phyloP scores from a whole-genome alignment of 179 eudicot genomes.

The Spergularia azorica region DNA sequence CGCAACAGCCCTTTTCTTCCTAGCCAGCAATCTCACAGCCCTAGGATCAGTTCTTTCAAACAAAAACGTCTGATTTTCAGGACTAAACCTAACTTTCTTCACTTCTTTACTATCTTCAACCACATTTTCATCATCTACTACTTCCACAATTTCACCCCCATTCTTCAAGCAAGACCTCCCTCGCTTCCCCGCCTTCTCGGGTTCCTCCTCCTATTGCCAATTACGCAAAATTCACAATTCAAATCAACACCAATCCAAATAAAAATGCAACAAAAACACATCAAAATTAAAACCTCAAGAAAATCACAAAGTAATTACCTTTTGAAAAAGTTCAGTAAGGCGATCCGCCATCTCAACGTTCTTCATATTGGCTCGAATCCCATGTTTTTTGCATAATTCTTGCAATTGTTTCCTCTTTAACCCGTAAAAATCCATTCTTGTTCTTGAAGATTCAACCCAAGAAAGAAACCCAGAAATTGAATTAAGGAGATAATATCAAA shows the following conservation, averaged over 20 bases:
- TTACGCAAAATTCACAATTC: neutral
- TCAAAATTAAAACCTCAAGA: neutral
- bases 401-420: slow-evolving; percentile 64
- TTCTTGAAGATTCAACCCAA: slow-evolving; percentile 9
- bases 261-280: neutral
- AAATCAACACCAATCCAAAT: neutral
- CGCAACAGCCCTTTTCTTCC: slow-evolving; percentile 36
- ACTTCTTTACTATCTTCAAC: slow-evolving; percentile 30
- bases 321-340: slow-evolving; percentile 39
- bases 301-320: slow-evolving; percentile 30
- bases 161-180: slow-evolving; percentile 47
- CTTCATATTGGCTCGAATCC: slow-evolving; percentile 60
- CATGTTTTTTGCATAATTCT: slow-evolving; percentile 61
- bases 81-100: slow-evolving; percentile 70
- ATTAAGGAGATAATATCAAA: neutral
- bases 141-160: slow-evolving; percentile 28
- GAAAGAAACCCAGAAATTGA: neutral
- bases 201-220: slow-evolving; percentile 13
- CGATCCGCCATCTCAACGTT: slow-evolving; percentile 60
- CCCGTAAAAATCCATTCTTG: slow-evolving; percentile 53
- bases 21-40: slow-evolving; percentile 31
- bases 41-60: slow-evolving; percentile 46
- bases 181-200: slow-evolving; percentile 4
- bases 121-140: slow-evolving; percentile 25
- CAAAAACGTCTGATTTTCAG: slow-evolving; percentile 52